Evolutionary conservation across 352 stramenopile genomes (phyloP).

Genomic region (Elongisporangium prolatum): DNA sequence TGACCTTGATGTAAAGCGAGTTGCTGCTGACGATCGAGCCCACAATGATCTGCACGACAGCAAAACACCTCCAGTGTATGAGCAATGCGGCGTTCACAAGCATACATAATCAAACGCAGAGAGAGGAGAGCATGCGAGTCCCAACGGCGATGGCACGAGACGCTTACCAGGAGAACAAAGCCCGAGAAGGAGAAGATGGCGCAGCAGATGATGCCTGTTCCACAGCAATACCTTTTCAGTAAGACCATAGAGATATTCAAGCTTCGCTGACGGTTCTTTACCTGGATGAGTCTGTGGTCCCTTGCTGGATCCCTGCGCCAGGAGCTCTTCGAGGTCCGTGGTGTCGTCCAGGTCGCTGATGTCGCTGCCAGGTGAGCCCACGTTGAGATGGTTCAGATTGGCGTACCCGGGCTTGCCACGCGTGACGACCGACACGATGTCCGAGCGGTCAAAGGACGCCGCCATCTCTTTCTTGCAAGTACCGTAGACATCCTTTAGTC

Average conservation of each 20-base stretch:
- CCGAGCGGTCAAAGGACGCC: conserved; percentile 56
- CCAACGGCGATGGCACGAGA: not conserved
- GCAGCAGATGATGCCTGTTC: conserved; percentile 66
- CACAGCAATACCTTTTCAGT: not conserved
- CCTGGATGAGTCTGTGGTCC: conserved; percentile 69
- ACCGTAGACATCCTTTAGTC: conserved; percentile 76
- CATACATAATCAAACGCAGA: not conserved
- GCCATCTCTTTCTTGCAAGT: conserved; percentile 78
- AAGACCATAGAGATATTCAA: too few species aligned
- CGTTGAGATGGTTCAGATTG: conserved; percentile 80
- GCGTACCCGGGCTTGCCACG: conserved; percentile 72
- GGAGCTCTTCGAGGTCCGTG: conserved; percentile 71
- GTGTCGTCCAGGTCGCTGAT: conserved; percentile 78
- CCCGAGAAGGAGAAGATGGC: conserved; percentile 72
- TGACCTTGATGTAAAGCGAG: conserved; percentile 84
- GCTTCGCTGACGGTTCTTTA: conserved; percentile 8
- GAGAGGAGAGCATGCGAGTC: not conserved
- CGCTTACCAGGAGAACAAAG: conserved; percentile 63
- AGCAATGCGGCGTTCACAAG: not conserved
- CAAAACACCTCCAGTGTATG: not conserved
- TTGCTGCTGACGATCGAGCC: conserved; percentile 83
- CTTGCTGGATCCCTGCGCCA: conserved; percentile 66
- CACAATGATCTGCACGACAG: conserved; percentile 57
- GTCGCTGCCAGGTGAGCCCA: conserved; percentile 70
- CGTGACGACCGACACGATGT: conserved; percentile 66